These are phyloP conservation scores for Artemisia princeps DNA, from an alignment of 140 eudicot species.

Conservation along the genomic window DNA sequence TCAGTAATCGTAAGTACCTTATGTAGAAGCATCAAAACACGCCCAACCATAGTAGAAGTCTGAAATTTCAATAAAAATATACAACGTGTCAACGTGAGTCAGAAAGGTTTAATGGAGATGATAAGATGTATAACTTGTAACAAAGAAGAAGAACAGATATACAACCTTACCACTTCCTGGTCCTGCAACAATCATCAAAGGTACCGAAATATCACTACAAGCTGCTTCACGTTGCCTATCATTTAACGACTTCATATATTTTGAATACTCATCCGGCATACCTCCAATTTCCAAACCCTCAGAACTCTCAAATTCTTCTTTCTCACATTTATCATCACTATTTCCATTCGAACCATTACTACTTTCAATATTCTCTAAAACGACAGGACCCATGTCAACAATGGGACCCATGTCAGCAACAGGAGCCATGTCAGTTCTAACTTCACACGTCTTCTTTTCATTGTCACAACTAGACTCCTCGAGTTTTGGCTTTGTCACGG, in stretches of 20 bases:
- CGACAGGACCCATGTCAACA: slow-evolving; percentile 18
- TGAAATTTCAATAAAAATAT: slow-evolving; percentile 17
- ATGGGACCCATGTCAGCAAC: not conserved
- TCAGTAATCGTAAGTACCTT: slow-evolving; percentile 44
- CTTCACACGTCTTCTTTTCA: slow-evolving; percentile 29
- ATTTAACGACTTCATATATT: slow-evolving; percentile 62
- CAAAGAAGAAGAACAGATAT: slow-evolving; percentile 12
- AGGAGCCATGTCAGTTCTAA: slow-evolving; percentile 16
- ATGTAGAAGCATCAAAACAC: slow-evolving; percentile 75
- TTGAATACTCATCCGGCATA: slow-evolving; percentile 76
- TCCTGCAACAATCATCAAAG: slow-evolving; percentile 90
- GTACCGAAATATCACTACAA: slow-evolving; percentile 70
- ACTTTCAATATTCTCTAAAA: slow-evolving; percentile 26
- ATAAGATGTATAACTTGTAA: not conserved
- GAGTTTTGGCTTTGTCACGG: slow-evolving; percentile 28
- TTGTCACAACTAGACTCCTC: slow-evolving; percentile 19
- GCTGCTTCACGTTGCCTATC: slow-evolving; percentile 92
- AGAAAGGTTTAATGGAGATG: not conserved
- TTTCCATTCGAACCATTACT: slow-evolving; percentile 21
- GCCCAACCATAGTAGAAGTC: slow-evolving; percentile 99
- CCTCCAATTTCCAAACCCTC: slow-evolving; percentile 24
- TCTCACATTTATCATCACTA: slow-evolving; percentile 20
- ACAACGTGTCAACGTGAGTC: not conserved
- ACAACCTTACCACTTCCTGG: slow-evolving; percentile 99
- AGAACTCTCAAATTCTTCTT: not conserved